These are phyloP conservation scores for Serendipita indica DNA, from an alignment of 768 basidiomycete species.

Conservation along the genomic window DNA sequence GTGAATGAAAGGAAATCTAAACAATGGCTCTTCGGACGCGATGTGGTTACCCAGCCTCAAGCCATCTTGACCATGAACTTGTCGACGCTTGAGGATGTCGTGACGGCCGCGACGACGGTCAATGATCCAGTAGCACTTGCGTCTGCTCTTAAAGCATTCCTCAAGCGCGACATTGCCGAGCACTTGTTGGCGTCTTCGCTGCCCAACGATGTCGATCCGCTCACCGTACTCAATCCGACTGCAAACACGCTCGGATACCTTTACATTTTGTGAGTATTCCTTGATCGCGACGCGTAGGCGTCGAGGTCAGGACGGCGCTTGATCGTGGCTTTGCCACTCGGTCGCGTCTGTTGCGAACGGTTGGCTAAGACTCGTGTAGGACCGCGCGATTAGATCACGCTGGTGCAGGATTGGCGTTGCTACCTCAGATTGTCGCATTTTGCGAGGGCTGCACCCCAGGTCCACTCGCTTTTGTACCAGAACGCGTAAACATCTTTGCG, in stretches of 20 bases:
- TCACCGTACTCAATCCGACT: conserved; percentile 39
- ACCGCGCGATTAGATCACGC: conserved; percentile 40
- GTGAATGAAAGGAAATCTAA: too few species aligned
- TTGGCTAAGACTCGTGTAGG: conserved; percentile 23
- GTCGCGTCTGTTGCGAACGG: too few species aligned
- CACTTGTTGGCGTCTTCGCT: conserved; percentile 38
- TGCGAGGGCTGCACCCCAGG: conserved; percentile 43
- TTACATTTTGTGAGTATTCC: conserved; percentile 52
- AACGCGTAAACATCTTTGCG: conserved; percentile 8
- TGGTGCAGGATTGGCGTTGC: conserved; percentile 27
- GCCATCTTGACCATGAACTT: not conserved
- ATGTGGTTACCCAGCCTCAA: not conserved
- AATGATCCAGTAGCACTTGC: conserved; percentile 8
- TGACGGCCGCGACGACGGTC: conserved; percentile 5
- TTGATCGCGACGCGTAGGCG: not conserved
- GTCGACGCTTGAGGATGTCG: conserved; percentile 8
- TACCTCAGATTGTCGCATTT: conserved; percentile 37
- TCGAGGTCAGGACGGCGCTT: too few species aligned
- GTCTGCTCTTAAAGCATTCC: conserved; percentile 15
- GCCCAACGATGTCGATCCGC: conserved; percentile 50
- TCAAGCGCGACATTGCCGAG: conserved; percentile 40
- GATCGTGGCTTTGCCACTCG: not conserved
- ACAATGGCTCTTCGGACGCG: too few species aligned
- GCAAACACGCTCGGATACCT: conserved; percentile 49
- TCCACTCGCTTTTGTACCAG: conserved; percentile 34